phyloP scores from a whole-genome alignment of 305 asterid species.

The Stenogyne calaminthoides region DNA sequence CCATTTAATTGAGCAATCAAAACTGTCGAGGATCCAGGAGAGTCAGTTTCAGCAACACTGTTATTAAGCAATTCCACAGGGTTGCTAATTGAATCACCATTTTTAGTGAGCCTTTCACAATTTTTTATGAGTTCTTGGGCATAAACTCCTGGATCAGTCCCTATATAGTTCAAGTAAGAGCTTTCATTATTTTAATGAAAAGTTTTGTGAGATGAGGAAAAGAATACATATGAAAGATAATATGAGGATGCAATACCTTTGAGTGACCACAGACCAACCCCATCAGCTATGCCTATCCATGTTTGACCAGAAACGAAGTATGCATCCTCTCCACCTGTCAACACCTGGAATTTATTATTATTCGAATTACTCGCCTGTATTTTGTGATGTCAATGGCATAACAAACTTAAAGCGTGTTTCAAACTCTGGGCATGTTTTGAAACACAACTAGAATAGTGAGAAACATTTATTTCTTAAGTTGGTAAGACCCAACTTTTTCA shows the following conservation, averaged over 20 bases:
- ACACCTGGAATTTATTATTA: constrained; percentile 83
- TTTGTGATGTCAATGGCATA: constrained; percentile 26
- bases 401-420: neutral
- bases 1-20: constrained; percentile 73
- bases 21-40: constrained; percentile 73
- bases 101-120: constrained; percentile 48
- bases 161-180: constrained; percentile 41
- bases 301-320: constrained; percentile 62
- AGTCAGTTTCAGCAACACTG: constrained; percentile 51
- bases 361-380: constrained; percentile 53
- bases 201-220: neutral
- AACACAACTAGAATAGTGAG: too few relatives aligned
- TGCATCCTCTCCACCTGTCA: constrained; percentile 98
- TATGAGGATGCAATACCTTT: constrained; percentile 51
- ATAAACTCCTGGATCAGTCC: constrained; percentile 65
- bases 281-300: constrained; percentile 96
- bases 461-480: too few relatives aligned
- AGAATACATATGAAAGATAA: neutral
- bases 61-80: constrained; percentile 61
- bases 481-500: too few relatives aligned
- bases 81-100: constrained; percentile 31
- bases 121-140: constrained; percentile 68
- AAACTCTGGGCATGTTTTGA: too few relatives aligned
- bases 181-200: neutral
- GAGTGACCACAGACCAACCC: constrained; percentile 80